Base-by-base conservation (phyloP, 225 moss, liverwort and hornwort genomes). In the Bryum argenteum region DNA sequence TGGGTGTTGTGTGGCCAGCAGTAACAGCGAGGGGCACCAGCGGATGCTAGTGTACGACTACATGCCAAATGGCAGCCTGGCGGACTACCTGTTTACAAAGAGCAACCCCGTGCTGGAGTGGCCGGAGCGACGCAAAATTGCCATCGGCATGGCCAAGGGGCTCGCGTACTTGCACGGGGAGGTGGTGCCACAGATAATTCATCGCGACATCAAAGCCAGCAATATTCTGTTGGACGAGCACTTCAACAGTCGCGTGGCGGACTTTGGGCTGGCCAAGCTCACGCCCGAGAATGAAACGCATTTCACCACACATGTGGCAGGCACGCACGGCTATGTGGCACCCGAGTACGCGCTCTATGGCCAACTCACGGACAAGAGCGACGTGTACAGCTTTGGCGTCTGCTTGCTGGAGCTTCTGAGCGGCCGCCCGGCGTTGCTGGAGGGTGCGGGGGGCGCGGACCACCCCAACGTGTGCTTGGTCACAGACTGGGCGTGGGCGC, bases 401-500 rank as follows among this genome's bases (percentile, higher is more conserved):
- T 78, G 78, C 71, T 61, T 82, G 56, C 78, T 82, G 3, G 82
- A 82, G 78, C 78, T 82, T 37, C 74, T 82, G 56, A 82, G 78
- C 37, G 82, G 70, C 48, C 60, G 78, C 14, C 78, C 70, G 17
- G 82, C 82, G 0, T 39, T 82, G 54, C 56, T 28, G 0, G 65
- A 58, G 14, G 22, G 61, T 44, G 61, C 26, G 1, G 70, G 52
- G 14, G 43, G 61, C 9, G 1, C 23, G n/a, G 70, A 65, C 11
- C 66, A 66, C 9, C 45, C 62, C 5, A 72, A 53, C 7, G 12
- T 82, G 47, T 75, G 67, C 69, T 71, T 92, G 59, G 54, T 93
- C 26, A 87, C 87, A 16, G 93, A 93, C 56, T 85, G 87, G 84
- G 91, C 89, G 6, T 93, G 93, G 93, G 71, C 72, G 42, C 65